Conservation (phyloP, 2,329 filamentous ascomycete genomes). For the Fusarium penzigii region DNA sequence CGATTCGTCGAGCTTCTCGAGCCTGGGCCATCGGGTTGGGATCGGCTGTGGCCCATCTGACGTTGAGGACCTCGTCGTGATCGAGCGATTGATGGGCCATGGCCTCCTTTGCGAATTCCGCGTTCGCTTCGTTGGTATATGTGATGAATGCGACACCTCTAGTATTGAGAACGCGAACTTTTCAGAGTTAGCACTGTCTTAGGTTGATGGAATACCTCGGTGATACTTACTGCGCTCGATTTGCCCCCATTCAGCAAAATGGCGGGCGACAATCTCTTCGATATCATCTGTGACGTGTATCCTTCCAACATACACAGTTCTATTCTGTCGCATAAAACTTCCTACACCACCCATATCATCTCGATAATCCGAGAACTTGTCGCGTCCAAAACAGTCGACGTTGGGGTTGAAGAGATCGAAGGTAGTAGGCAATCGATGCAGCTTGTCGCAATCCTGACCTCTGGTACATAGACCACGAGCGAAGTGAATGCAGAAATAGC, state of each 20-base stretch:
- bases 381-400: conserved; percentile 83
- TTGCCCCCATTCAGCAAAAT: conserved; percentile 96
- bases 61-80: conserved; percentile 89
- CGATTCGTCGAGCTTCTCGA: conserved; percentile 81
- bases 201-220: background rate
- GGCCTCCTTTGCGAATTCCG: conserved; percentile 88
- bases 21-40: conserved; percentile 95
- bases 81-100: conserved; percentile 96
- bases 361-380: conserved; percentile 89
- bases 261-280: conserved; percentile 89
- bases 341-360: conserved; percentile 99
- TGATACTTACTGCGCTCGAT: conserved; percentile 67
- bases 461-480: conserved; percentile 80
- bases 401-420: conserved; percentile 93
- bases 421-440: conserved; percentile 83
- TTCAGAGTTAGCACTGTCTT: conserved; percentile 8
- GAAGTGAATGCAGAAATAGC: conserved; percentile 92
- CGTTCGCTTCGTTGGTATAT: conserved; percentile 86
- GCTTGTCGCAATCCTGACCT: conserved; percentile 89
- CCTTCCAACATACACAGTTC: conserved; percentile 88
- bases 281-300: conserved; percentile 98
- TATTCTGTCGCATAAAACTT: conserved; percentile 88
- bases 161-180: conserved; percentile 78
- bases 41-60: conserved; percentile 95
- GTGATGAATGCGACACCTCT: conserved; percentile 94